phyloP scores from a whole-genome alignment of 306 rosid genomes.

The Casuarina glauca region DNA sequence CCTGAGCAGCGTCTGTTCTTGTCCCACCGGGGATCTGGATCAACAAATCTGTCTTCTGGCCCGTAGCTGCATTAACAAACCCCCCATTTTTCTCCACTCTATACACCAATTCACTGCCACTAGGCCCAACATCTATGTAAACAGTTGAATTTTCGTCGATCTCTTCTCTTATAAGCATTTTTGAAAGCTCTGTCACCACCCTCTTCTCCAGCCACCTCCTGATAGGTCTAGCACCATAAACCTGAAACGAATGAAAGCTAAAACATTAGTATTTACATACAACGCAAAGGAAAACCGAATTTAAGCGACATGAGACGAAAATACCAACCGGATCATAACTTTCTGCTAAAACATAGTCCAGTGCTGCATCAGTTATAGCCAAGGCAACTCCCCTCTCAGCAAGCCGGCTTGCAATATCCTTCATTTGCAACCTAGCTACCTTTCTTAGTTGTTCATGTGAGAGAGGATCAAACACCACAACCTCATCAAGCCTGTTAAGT shows the following conservation, averaged over 20 bases:
- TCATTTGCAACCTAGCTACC: no score
- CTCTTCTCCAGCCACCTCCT: slow-evolving; percentile 23
- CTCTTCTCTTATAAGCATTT: slow-evolving; percentile 79
- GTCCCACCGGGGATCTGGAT: slow-evolving; percentile 61
- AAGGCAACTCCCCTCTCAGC: slow-evolving; percentile 82
- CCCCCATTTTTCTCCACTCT: slow-evolving; percentile 87
- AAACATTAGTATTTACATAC: not conserved
- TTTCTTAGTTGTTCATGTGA: no score
- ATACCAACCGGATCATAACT: slow-evolving; percentile 40
- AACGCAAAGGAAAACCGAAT: not conserved
- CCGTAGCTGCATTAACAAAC: slow-evolving; percentile 65
- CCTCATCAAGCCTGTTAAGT: no score
- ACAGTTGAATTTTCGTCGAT: slow-evolving; percentile 93
- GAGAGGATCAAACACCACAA: no score
- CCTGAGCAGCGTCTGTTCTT: slow-evolving; percentile 53
- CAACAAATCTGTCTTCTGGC: slow-evolving; percentile 66
- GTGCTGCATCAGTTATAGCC: slow-evolving; percentile 78
- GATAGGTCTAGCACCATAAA: slow-evolving; percentile 85
- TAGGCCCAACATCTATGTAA: slow-evolving; percentile 68
- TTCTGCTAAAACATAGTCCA: slow-evolving; percentile 44
- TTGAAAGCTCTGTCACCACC: slow-evolving; percentile 85
- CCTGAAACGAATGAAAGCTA: slow-evolving; percentile 33
- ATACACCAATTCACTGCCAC: slow-evolving; percentile 45
- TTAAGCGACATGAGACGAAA: not conserved
- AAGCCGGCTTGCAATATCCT: slow-evolving; percentile 36